phyloP scores from a whole-genome alignment of 768 basidiomycete species.

The Saitozyma sp. region DNA sequence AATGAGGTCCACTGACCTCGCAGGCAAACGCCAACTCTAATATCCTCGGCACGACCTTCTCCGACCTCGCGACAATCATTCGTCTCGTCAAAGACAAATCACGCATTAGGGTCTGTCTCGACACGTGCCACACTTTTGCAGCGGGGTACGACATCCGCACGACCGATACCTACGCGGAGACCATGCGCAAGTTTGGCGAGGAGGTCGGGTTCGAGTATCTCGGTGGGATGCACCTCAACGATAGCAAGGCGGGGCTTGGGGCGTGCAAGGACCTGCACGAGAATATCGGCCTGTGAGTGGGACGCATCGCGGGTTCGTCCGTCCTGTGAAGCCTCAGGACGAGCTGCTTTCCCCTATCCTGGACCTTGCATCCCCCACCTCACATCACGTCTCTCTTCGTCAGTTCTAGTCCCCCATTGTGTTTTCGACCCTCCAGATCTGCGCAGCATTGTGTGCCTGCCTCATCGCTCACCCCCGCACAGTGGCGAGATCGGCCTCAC shows the following conservation, averaged over 20 bases:
- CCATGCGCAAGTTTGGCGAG: constrained; percentile 68
- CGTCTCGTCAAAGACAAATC: constrained; percentile 68
- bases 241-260: constrained; percentile 65
- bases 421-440: no score
- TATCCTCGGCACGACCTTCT: constrained; percentile 70
- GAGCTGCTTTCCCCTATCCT: no score
- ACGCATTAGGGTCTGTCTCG: constrained; percentile 77
- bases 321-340: background rate
- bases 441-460: no score
- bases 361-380: no score
- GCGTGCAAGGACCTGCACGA: constrained; percentile 76
- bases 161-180: constrained; percentile 67
- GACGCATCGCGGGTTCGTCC: background rate
- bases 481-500: constrained; percentile 69
- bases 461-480: background rate
- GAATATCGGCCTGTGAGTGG: constrained; percentile 75
- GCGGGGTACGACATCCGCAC: constrained; percentile 82
- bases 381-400: no score
- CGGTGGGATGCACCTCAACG: constrained; percentile 81
- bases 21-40: constrained; percentile 75
- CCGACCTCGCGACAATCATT: constrained; percentile 70
- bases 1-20: background rate
- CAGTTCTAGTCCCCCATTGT: no score
- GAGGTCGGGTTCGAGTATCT: constrained; percentile 72
- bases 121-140: constrained; percentile 82